phyloP scores from a whole-genome alignment of 306 rosid species.

The Cucurbita ficifolia region DNA sequence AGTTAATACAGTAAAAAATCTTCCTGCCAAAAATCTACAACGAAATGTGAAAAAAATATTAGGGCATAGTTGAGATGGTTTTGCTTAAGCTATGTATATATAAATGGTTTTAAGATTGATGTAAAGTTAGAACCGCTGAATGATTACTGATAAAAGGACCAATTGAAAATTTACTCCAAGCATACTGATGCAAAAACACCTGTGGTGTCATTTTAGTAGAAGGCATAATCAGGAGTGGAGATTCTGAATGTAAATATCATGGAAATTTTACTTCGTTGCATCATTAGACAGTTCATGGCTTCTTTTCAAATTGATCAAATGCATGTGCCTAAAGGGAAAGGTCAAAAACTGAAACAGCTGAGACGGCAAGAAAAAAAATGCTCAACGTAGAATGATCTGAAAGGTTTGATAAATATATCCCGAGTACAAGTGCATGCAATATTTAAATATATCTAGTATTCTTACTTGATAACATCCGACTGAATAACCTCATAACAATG shows the following conservation, averaged over 20 bases:
- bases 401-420: conserved; percentile 4
- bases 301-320: neutral
- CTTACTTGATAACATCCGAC: conserved; percentile 66
- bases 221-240: neutral
- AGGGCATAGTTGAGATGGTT: neutral
- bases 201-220: neutral
- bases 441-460: neutral
- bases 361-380: neutral
- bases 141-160: neutral
- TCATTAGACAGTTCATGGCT: neutral
- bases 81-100: neutral
- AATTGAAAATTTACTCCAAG: neutral
- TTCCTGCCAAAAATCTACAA: neutral
- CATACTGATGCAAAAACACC: neutral
- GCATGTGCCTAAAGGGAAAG: neutral
- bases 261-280: neutral
- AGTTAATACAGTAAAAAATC: neutral
- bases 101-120: neutral
- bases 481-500: conserved; percentile 62
- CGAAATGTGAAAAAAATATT: neutral
- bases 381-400: neutral
- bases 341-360: neutral
- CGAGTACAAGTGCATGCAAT: neutral
- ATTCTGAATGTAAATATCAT: neutral
- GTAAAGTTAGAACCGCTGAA: neutral